Base-by-base conservation (phyloP, 163 green algal species). In the Chlorella variabilis region DNA sequence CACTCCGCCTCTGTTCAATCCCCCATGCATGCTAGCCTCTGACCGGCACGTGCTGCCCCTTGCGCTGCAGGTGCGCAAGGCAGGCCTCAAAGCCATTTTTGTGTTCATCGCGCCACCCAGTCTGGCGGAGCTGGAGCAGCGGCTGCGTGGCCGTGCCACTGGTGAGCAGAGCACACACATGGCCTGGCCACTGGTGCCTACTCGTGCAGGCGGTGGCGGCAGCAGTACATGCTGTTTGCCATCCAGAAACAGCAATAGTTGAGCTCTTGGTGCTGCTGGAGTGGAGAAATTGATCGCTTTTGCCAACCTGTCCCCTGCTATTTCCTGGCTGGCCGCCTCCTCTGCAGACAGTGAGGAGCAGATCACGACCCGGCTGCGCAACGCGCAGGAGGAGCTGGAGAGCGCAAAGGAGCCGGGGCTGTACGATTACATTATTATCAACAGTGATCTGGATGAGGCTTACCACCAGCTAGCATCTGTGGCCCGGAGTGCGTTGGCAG, bases 21-120 rank as follows among this genome's bases (percentile, higher is more conserved):
- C 3, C 21, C 36, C 17, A 5, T 73, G 65, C 38, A 21, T 65
- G 70, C 48, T 36, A 18, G 29, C 49, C 39, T n/a, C n/a, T n/a
- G n/a, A n/a, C n/a, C n/a, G n/a, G n/a, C n/a, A n/a, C n/a, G n/a
- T 49, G 41, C 66, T 42, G 31, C 39, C 33, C 71, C 54, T 23
- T n/a, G 9, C 54, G 6, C 42, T 84, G 68, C 89, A 96, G 87
- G 94, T 95, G 71, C 90, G 88, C 34, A 81, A 86, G 34, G 66
- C 61, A 65, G 83, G 83, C 18, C 45, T 95, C 0, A 80, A 82
- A 21, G 93, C 92, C 51, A 91, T 97, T 49, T 98, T 98, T 78
- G 92, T 99, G 9, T 99, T 99, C 80, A 87, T 99, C 20, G 87
- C 92, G 25, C 96, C 96, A 15, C 96, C 96, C 29, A 96, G 86